Evolutionary conservation across 306 rosid genomes (phyloP).

Genomic region (Urtica urens): DNA sequence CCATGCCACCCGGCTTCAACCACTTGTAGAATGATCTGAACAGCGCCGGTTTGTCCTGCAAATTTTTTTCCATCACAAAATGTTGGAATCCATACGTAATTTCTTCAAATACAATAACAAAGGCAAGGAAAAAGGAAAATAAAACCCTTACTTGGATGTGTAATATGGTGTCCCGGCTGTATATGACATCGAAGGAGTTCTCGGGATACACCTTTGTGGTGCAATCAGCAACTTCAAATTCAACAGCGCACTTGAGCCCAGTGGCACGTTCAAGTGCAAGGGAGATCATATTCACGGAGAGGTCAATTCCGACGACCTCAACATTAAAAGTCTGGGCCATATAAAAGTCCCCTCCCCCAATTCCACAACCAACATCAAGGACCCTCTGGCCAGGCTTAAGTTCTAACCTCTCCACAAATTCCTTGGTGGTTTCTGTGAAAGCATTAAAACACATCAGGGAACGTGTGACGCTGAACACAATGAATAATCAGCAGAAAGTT

Average conservation of each 20-base stretch:
- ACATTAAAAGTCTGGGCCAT: slow-evolving; percentile 75
- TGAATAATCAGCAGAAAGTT: too few species aligned
- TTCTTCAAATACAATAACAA: neutral
- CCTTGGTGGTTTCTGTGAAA: slow-evolving; percentile 75
- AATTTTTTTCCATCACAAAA: neutral
- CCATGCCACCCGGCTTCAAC: slow-evolving; percentile 92
- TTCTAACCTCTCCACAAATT: slow-evolving; percentile 65
- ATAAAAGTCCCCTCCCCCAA: slow-evolving; percentile 92
- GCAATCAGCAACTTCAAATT: slow-evolving; percentile 93
- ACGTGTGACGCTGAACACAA: neutral
- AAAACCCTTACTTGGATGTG: slow-evolving; percentile 57
- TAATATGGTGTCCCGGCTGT: slow-evolving; percentile 76
- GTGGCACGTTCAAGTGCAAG: slow-evolving; percentile 78
- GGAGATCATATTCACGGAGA: slow-evolving; percentile 86
- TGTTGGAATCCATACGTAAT: too few species aligned
- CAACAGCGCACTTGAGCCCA: slow-evolving; percentile 62
- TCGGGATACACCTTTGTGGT: slow-evolving; percentile 57
- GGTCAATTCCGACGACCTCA: slow-evolving; percentile 86
- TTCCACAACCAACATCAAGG: slow-evolving; percentile 94
- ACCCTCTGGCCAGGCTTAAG: slow-evolving; percentile 75
- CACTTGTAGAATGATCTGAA: slow-evolving; percentile 70
- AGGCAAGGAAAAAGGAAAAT: neutral
- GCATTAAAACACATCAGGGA: neutral
- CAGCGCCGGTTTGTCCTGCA: slow-evolving; percentile 67
- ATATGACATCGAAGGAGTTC: slow-evolving; percentile 64